These are phyloP conservation scores for Neltuma alba DNA, from an alignment of 306 rosid genomes.

Conservation along the genomic window DNA sequence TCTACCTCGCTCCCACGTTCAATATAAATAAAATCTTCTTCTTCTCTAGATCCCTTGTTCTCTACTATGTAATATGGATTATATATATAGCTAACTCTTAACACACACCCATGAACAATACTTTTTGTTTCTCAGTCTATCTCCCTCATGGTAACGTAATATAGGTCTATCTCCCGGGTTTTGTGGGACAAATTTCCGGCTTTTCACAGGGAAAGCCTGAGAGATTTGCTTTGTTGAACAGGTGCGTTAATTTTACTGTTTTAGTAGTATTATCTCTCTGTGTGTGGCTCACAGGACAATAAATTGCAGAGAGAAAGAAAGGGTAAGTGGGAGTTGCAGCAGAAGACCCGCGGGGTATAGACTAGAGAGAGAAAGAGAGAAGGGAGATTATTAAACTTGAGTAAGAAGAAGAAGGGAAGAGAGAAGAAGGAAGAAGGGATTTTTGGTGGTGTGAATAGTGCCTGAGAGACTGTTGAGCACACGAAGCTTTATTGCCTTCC, in stretches of 20 bases:
- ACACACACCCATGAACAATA: neutral
- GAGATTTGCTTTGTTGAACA: conserved; percentile 32
- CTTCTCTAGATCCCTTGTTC: neutral
- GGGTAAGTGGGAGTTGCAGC: neutral
- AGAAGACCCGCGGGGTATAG: conserved; percentile 26
- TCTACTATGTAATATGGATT: neutral
- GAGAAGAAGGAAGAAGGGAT: neutral
- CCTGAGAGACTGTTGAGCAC: conserved; percentile 20
- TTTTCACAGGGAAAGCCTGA: conserved; percentile 48
- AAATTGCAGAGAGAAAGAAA: neutral
- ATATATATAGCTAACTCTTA: neutral
- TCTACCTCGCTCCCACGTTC: neutral
- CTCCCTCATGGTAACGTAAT: neutral
- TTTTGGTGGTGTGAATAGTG: neutral
- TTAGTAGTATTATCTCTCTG: neutral
- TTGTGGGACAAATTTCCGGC: conserved; percentile 61
- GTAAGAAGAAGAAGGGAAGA: neutral
- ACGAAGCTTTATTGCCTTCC: conserved; percentile 79
- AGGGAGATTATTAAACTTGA: neutral
- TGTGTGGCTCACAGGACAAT: neutral
- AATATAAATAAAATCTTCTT: neutral
- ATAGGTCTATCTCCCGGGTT: conserved; percentile 65
- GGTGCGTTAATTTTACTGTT: conserved; percentile 1
- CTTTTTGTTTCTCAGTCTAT: neutral
- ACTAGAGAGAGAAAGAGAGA: conserved; percentile 6